Conservation (phyloP, 2,329 filamentous ascomycete genomes). For the Tolypocladium sp. region DNA sequence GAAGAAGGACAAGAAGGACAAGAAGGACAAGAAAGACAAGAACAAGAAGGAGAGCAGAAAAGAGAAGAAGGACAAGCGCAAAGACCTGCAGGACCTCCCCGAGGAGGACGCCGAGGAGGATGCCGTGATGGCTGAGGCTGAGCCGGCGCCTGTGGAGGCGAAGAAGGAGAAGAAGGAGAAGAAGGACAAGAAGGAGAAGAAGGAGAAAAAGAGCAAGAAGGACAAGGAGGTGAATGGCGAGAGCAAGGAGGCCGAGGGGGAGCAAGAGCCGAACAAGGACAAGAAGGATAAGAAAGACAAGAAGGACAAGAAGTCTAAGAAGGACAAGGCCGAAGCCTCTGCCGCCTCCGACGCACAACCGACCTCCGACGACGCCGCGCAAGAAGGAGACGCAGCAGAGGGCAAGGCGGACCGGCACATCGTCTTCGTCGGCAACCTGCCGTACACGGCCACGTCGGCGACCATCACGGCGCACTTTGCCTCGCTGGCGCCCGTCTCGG, state of each 20-base stretch:
- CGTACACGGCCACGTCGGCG: constrained; percentile 67
- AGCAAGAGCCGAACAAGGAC: constrained; percentile 22
- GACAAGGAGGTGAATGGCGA: constrained; percentile 8
- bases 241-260: constrained; percentile 16
- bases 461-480: constrained; percentile 69
- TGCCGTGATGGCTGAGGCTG: constrained; percentile 8
- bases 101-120: constrained; percentile 18
- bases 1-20: constrained; percentile 22
- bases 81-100: constrained; percentile 26
- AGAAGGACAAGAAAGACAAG: constrained; percentile 22
- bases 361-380: not conserved
- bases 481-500: constrained; percentile 42
- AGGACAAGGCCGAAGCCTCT: not conserved
- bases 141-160: constrained; percentile 6
- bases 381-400: not conserved
- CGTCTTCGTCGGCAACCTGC: constrained; percentile 62
- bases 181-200: constrained; percentile 9
- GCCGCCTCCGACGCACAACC: not conserved
- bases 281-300: constrained; percentile 4
- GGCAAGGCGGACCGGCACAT: constrained; percentile 20
- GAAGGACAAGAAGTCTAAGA: constrained; percentile 1
- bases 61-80: constrained; percentile 31
- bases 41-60: constrained; percentile 22
- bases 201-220: constrained; percentile 9
- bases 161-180: constrained; percentile 9